A percentile compares a stretch with the other conserved stretches of the same genome.
Conservation (phyloP, 805 yeast species). For the Peterozyma xylosa region DNA sequence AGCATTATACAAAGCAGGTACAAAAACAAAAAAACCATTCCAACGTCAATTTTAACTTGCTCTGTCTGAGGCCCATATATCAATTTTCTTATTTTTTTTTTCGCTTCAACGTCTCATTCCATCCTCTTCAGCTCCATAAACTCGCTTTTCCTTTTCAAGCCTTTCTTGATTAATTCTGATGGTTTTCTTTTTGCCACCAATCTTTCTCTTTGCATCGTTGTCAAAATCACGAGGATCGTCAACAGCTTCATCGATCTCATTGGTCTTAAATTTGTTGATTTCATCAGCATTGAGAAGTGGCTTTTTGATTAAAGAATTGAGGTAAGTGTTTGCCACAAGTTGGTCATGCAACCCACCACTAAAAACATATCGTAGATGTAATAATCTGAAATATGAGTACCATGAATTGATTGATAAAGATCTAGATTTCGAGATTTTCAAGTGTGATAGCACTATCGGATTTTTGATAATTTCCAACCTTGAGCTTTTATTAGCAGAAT, state of each 20-base stretch:
- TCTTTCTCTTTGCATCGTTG: constrained; percentile 10
- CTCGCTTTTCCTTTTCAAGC: constrained; percentile 14
- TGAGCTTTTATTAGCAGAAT: constrained; percentile 26
- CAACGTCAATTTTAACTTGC: too few species aligned
- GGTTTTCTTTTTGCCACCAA: constrained; percentile 17
- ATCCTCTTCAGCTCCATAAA: constrained; percentile 13
- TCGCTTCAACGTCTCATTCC: background rate
- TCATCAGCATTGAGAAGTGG: constrained; percentile 10
- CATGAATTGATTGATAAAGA: constrained; percentile 41
- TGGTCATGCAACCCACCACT: constrained; percentile 45
- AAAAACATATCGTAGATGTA: constrained; percentile 42
- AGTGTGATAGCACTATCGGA: constrained; percentile 18
- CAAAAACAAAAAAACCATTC: too few species aligned
- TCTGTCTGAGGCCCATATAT: too few species aligned
- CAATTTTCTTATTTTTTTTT: too few species aligned
- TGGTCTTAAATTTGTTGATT: constrained; percentile 7
- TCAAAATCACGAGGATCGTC: constrained; percentile 9
- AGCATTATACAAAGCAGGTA: too few species aligned
- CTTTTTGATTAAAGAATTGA: constrained; percentile 19
- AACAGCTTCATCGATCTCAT: constrained; percentile 9
- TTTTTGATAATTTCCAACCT: constrained; percentile 21
- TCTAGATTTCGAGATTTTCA: constrained; percentile 36
- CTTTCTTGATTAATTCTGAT: constrained; percentile 17
- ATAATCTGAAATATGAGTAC: constrained; percentile 39
- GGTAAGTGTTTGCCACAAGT: constrained; percentile 27